Conservation (phyloP, 345 rosid species). For the Crucihimalaya himalaica region DNA sequence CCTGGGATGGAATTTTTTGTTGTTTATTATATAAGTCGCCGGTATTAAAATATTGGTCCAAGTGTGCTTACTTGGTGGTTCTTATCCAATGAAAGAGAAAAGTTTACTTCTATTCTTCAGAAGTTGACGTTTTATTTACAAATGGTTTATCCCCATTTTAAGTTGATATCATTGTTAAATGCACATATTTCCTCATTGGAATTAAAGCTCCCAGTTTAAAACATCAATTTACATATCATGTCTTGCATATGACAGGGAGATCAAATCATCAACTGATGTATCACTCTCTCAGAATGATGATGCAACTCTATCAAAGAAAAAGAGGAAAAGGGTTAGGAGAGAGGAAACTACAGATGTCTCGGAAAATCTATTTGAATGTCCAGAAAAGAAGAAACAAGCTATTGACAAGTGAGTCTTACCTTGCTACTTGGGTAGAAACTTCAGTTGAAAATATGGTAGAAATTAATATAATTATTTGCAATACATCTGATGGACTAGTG, state of each 20-base stretch:
- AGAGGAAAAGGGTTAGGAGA: constrained; percentile 43
- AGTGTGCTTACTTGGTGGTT: neutral
- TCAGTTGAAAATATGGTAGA: neutral
- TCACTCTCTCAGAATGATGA: constrained; percentile 19
- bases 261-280: constrained; percentile 15
- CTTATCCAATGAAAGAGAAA: neutral
- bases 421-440: neutral
- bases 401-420: constrained; percentile 15
- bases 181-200: neutral
- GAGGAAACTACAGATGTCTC: constrained; percentile 35
- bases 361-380: neutral
- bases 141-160: neutral
- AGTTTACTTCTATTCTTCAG: neutral
- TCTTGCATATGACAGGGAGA: constrained; percentile 1
- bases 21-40: neutral
- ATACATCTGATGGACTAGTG: neutral
- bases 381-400: constrained; percentile 28
- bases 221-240: neutral
- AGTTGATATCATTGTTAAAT: neutral
- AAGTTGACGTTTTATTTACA: constrained; percentile 6
- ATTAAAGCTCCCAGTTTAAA: neutral
- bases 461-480: neutral
- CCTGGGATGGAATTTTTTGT: neutral
- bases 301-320: constrained; percentile 20
- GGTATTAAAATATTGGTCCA: neutral